phyloP scores from a whole-genome alignment of 2,329 filamentous ascomycete species.

The Penicillium concentricum region DNA sequence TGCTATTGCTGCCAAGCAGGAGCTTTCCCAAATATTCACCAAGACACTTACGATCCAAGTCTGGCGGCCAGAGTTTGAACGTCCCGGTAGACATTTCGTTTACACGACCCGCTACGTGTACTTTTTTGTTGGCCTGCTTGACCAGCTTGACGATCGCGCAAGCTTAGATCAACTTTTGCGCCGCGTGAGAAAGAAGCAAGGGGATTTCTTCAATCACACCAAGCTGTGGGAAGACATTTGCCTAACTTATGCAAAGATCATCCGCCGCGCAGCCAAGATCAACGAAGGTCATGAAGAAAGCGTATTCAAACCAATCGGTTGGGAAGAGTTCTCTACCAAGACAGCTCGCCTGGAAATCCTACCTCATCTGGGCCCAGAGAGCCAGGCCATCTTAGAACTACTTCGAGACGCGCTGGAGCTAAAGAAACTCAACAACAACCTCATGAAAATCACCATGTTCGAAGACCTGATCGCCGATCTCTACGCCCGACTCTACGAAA shows the following conservation, averaged over 20 bases:
- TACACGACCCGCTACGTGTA: constrained; percentile 85
- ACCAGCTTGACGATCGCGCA: constrained; percentile 69
- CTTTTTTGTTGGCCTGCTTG: constrained; percentile 74
- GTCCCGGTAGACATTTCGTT: constrained; percentile 82
- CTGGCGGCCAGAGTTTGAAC: constrained; percentile 88
- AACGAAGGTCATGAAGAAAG: constrained; percentile 62
- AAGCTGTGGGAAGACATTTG: constrained; percentile 64
- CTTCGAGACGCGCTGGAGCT: constrained; percentile 67
- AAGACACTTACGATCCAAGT: constrained; percentile 95
- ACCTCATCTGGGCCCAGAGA: constrained; percentile 51
- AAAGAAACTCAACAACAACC: constrained; percentile 76
- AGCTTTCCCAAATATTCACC: constrained; percentile 83
- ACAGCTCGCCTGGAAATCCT: constrained; percentile 61
- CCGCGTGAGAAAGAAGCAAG: constrained; percentile 75
- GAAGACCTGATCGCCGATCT: constrained; percentile 93
- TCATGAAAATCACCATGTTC: constrained; percentile 81
- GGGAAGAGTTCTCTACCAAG: constrained; percentile 63
- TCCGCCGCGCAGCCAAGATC: constrained; percentile 58
- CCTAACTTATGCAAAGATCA: constrained; percentile 56
- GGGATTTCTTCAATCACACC: constrained; percentile 66
- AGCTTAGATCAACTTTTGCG: constrained; percentile 77
- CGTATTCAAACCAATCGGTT: constrained; percentile 62
- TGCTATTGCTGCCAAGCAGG: constrained; percentile 66
- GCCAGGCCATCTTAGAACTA: constrained; percentile 56
- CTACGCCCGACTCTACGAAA: constrained; percentile 62